Conservation (phyloP, 345 rosid species). For the Euphorbia lathyris region DNA sequence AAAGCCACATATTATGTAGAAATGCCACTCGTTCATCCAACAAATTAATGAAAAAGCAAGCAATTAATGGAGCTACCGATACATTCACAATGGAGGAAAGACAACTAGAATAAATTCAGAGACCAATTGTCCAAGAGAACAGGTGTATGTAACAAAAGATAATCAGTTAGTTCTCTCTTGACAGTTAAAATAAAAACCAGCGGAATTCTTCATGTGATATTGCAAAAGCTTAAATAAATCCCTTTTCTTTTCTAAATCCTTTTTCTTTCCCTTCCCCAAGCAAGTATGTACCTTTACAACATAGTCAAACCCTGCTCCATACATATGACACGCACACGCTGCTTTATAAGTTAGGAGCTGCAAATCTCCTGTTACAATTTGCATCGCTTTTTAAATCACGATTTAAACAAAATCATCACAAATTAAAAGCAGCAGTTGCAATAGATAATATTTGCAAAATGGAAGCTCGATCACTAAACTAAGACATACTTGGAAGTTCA, state of each 20-base stretch:
- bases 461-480: background rate
- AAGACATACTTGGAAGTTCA: background rate
- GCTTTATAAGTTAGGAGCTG: slow-evolving; percentile 66
- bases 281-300: slow-evolving; percentile 32
- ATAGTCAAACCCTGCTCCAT: slow-evolving; percentile 50
- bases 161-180: slow-evolving; percentile 18
- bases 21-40: too few relatives aligned
- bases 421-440: background rate
- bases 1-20: too few relatives aligned
- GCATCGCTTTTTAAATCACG: background rate
- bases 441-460: background rate
- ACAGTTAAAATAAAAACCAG: slow-evolving; percentile 25
- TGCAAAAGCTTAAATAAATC: slow-evolving; percentile 40
- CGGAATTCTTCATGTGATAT: slow-evolving; percentile 40
- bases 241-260: slow-evolving; percentile 21
- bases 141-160: background rate
- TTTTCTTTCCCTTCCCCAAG: slow-evolving; percentile 37
- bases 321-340: slow-evolving; percentile 67
- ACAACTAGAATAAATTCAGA: too few relatives aligned
- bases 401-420: background rate
- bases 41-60: too few relatives aligned
- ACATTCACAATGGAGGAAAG: too few relatives aligned
- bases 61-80: too few relatives aligned
- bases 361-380: slow-evolving; percentile 38
- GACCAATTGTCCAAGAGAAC: too few relatives aligned